These are phyloP conservation scores for Saururus chinensis DNA, from an alignment of 164 flowering plant genomes.

Conservation along the genomic window DNA sequence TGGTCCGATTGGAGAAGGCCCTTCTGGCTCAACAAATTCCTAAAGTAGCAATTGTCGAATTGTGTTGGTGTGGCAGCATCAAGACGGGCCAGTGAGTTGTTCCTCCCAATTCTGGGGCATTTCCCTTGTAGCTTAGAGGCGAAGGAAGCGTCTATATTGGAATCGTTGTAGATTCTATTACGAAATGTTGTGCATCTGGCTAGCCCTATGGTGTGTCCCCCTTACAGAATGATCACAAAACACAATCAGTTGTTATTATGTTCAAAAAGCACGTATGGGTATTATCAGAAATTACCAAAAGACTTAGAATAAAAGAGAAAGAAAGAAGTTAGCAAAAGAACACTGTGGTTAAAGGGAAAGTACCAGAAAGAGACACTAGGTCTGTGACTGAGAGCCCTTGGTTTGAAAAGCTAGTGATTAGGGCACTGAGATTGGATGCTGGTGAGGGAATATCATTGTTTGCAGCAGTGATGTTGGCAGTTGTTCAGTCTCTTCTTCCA, in stretches of 20 bases:
- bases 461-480: slow-evolving; percentile 22
- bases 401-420: slow-evolving; percentile 17
- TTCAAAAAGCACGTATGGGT: not conserved
- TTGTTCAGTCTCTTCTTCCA: slow-evolving; percentile 42
- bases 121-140: slow-evolving; percentile 9
- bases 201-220: slow-evolving; percentile 30
- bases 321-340: no score
- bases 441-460: slow-evolving; percentile 23
- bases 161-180: slow-evolving; percentile 18
- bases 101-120: slow-evolving; percentile 21
- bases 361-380: slow-evolving; percentile 45
- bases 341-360: no score
- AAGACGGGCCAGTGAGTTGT: slow-evolving; percentile 11
- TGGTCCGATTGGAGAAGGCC: slow-evolving; percentile 28
- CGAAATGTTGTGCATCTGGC: slow-evolving; percentile 26
- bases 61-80: slow-evolving; percentile 15
- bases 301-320: no score
- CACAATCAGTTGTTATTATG: not conserved
- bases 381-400: slow-evolving; percentile 28
- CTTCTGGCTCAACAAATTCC: slow-evolving; percentile 15
- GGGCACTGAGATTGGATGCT: slow-evolving; percentile 7
- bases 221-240: slow-evolving; percentile 8
- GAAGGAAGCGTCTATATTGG: slow-evolving; percentile 19
- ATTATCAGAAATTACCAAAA: no score
- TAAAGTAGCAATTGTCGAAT: slow-evolving; percentile 20